Base-by-base conservation (phyloP, 2,329 filamentous ascomycete genomes). In the Nakataea oryzae region DNA sequence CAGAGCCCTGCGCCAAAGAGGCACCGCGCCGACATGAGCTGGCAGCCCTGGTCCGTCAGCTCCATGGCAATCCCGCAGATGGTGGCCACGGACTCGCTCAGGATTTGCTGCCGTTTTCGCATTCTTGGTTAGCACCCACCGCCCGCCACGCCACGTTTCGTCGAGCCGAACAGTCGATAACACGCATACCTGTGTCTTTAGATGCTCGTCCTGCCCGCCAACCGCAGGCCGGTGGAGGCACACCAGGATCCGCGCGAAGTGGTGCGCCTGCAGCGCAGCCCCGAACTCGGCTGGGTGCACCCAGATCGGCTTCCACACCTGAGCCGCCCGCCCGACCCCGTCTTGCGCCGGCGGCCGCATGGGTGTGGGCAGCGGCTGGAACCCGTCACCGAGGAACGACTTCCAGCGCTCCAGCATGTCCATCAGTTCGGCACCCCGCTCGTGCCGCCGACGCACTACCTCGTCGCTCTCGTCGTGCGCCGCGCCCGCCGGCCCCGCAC, bases 221-320 rank as follows among this genome's bases (percentile, higher is more conserved):
- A 74, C 72, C 0, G 78, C 78, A 1, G 81, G 82, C 58, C 80
- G 76, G 60, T 84, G 78, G 58, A 84, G 74, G 0, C 81, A 71
- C 1, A 84, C 74, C 0, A 85, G 70, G 56, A 84, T 80, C 12
- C 78, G 74, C 0, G 81, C 80, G 63, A 83, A 79, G 65, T 77
- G 76, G 65, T 81, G 79, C 17, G 79, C 75, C 65, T 84, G 82
- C 7, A 84, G 68, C 0, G 81, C 78, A 14, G 78, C 76, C 27
- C 73, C 76, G 63, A 76, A 78, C 3, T 75, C 70, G 4, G 79
- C 73, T 3, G 80, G 79, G 64, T 82, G 74, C 12, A 82, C 77
- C 80, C 80, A 83, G 6, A 82, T 70, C 1, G 78, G 74, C n/a
- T 60, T 74, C 71, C 65, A 82, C 81, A 30, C 57, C 4, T 24